Percentiles rank a stretch among this genome's conserved stretches.
These are phyloP conservation scores for Chaetomium sp. DNA, from an alignment of 2,329 filamentous ascomycete species.

Conservation along the genomic window DNA sequence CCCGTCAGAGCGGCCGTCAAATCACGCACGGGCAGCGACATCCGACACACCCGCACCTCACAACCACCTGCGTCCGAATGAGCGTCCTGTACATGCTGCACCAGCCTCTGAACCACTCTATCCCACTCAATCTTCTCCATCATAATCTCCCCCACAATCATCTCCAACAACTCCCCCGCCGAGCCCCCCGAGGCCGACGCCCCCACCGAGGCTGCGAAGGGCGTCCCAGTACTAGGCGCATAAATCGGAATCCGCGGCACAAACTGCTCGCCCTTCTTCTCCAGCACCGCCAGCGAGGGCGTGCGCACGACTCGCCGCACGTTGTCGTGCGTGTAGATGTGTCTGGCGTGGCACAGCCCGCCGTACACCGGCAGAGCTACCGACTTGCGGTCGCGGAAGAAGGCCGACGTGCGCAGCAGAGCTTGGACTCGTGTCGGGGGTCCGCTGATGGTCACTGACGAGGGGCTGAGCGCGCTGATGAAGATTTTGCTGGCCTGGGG, in stretches of 20 bases:
- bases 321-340: constrained; percentile 30
- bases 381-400: constrained; percentile 28
- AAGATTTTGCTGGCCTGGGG: constrained; percentile 33
- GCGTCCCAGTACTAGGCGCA: background rate
- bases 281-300: background rate
- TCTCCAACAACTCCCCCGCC: constrained; percentile 22
- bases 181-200: background rate
- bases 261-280: background rate
- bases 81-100: constrained; percentile 16
- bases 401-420: constrained; percentile 26
- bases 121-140: constrained; percentile 28
- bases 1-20: background rate
- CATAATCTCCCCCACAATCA: constrained; percentile 28
- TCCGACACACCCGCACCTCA: background rate
- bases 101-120: constrained; percentile 23
- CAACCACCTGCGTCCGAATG: constrained; percentile 1
- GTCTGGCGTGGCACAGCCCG: constrained; percentile 36
- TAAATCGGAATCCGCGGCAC: background rate
- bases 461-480: constrained; percentile 31
- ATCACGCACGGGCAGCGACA: background rate
- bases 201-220: constrained; percentile 7
- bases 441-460: constrained; percentile 34
- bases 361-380: constrained; percentile 32
- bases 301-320: background rate
- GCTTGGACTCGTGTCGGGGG: constrained; percentile 30